Conservation (phyloP, 345 rosid genomes). For the Pugionium cornutum region DNA sequence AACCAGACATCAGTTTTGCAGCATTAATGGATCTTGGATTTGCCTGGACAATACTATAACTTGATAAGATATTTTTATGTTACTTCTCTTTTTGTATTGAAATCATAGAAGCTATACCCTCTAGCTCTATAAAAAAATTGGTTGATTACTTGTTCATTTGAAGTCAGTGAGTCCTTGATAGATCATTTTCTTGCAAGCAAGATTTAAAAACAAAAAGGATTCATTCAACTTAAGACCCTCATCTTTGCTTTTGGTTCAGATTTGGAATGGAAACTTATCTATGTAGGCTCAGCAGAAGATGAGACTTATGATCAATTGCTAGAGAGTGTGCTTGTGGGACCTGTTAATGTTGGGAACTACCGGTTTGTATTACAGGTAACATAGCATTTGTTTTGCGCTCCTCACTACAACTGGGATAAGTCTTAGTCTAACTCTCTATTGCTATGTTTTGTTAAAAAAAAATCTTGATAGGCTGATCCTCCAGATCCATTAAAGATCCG, state of each 20-base stretch:
- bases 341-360: constrained; percentile 88
- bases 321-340: constrained; percentile 92
- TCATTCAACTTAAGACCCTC: constrained; percentile 4
- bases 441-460: constrained; percentile 7
- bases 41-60: not conserved
- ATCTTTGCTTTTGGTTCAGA: constrained; percentile 47
- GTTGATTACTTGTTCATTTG: not conserved
- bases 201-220: not conserved
- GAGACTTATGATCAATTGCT: constrained; percentile 82
- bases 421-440: not conserved
- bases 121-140: not conserved
- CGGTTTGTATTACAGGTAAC: constrained; percentile 81
- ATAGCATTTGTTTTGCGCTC: not conserved
- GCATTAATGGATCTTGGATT: not conserved
- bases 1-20: not conserved
- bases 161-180: not conserved
- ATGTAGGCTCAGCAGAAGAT: constrained; percentile 96
- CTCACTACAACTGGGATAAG: not conserved
- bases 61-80: constrained; percentile 1
- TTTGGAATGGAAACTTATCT: constrained; percentile 93
- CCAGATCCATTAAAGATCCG: constrained; percentile 88
- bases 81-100: not conserved
- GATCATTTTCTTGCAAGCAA: not conserved
- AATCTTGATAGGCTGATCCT: constrained; percentile 61
- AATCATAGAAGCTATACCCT: not conserved